Conservation (phyloP, 1,284 basidiomycete species). For the Heliocybe sulcata region DNA sequence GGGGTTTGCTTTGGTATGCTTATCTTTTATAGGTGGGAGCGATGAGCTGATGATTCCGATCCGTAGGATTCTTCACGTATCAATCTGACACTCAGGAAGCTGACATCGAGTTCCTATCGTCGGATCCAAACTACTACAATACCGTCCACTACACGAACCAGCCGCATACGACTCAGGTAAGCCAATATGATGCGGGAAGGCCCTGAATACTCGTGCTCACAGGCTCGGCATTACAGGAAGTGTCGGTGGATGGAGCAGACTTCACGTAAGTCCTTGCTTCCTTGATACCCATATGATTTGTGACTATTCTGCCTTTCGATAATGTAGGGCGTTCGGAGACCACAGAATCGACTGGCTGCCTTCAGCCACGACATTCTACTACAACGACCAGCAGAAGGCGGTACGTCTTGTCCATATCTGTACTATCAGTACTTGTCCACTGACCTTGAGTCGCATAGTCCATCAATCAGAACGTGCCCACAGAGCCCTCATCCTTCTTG, state of each 20-base stretch:
- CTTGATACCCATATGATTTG: too few relatives aligned
- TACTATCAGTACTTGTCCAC: not conserved
- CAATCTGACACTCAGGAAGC: not conserved
- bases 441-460: too few relatives aligned
- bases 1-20: not conserved
- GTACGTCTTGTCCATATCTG: not conserved
- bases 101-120: not conserved
- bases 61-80: not conserved
- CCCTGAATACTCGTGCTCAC: too few relatives aligned
- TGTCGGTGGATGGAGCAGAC: too few relatives aligned
- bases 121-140: not conserved
- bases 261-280: too few relatives aligned
- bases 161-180: not conserved
- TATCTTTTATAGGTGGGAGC: not conserved
- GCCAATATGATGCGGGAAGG: too few relatives aligned
- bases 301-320: too few relatives aligned
- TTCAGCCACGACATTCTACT: not conserved
- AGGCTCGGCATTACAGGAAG: too few relatives aligned
- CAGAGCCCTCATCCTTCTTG: not conserved
- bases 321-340: not conserved
- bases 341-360: not conserved
- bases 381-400: not conserved
- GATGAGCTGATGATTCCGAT: not conserved
- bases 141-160: not conserved
- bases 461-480: not conserved